These are phyloP conservation scores for Psilocybe mexicana DNA, from an alignment of 1,284 basidiomycete species.

Conservation along the genomic window DNA sequence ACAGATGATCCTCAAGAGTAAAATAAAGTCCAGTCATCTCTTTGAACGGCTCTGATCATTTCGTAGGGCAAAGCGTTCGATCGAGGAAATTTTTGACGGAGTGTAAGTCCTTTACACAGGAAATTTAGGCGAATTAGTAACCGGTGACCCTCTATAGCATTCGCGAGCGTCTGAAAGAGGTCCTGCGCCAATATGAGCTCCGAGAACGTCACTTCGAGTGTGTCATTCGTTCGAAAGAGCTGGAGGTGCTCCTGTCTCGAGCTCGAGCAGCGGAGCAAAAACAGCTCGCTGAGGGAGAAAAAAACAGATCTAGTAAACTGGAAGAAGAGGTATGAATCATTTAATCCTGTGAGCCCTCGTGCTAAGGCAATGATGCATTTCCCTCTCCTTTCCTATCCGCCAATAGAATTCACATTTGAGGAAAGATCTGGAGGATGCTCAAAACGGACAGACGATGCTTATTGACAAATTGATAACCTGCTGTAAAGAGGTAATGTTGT, in stretches of 20 bases:
- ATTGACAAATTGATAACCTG: conserved; percentile 79
- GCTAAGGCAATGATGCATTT: conserved; percentile 17
- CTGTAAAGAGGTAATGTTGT: conserved; percentile 69
- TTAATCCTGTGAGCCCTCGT: conserved; percentile 14
- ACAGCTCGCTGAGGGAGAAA: conserved; percentile 74
- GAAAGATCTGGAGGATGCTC: conserved; percentile 73
- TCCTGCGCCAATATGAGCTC: conserved; percentile 81
- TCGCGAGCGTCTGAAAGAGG: conserved; percentile 79
- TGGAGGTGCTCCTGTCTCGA: conserved; percentile 79
- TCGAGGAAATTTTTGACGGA: conserved; percentile 79
- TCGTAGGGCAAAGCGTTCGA: conserved; percentile 62
- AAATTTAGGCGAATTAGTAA: too few species aligned
- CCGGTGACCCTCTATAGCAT: conserved; percentile 44
- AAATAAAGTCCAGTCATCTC: conserved; percentile 15
- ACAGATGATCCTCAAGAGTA: conserved; percentile 70
- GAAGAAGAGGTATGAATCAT: conserved; percentile 64
- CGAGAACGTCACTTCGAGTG: conserved; percentile 87
- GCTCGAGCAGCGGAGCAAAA: conserved; percentile 83
- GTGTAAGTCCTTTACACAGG: conserved; percentile 46
- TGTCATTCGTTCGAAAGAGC: conserved; percentile 83
- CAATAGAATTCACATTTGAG: conserved; percentile 60
- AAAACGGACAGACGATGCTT: conserved; percentile 71
- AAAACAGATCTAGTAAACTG: conserved; percentile 59
- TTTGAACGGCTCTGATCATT: conserved; percentile 11
- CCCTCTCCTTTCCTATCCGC: conserved; percentile 10